A percentile compares a stretch with the other conserved stretches of the same genome.
These are phyloP conservation scores for Ligustrum vulgare DNA, from an alignment of 257 asterid genomes.

Conservation along the genomic window DNA sequence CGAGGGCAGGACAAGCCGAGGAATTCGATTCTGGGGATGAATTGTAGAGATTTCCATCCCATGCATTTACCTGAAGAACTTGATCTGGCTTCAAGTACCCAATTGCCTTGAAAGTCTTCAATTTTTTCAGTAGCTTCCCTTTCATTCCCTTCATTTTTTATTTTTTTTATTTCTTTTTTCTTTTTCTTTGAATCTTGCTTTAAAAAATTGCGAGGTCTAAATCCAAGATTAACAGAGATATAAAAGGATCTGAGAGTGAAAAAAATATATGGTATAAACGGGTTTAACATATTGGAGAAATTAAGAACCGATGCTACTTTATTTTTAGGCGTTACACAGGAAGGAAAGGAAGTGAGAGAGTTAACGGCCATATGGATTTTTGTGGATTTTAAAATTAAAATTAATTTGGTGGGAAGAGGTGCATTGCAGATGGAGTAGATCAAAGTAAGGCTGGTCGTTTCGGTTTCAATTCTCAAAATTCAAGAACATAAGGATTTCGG, in stretches of 20 bases:
- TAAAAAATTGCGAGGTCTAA: slow-evolving; percentile 1
- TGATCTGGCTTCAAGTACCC: slow-evolving; percentile 71
- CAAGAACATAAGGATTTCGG: too few species aligned
- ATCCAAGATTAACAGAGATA: background rate
- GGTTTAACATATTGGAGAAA: slow-evolving; percentile 7
- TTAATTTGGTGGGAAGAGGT: slow-evolving; percentile 47
- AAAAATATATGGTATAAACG: slow-evolving; percentile 5
- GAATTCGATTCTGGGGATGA: slow-evolving; percentile 34
- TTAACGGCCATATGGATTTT: slow-evolving; percentile 59
- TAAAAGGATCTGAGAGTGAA: background rate
- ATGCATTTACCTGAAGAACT: slow-evolving; percentile 55
- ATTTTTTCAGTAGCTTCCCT: slow-evolving; percentile 75
- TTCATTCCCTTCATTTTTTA: slow-evolving; percentile 65
- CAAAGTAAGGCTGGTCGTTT: too few species aligned
- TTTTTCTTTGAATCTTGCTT: background rate
- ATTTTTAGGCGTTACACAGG: slow-evolving; percentile 25
- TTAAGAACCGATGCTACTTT: background rate
- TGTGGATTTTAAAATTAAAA: slow-evolving; percentile 39
- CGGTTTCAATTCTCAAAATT: too few species aligned
- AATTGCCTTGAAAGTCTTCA: slow-evolving; percentile 70
- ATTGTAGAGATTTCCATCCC: slow-evolving; percentile 44
- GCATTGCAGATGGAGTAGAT: slow-evolving; percentile 39
- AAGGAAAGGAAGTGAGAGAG: slow-evolving; percentile 7
- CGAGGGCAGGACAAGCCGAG: slow-evolving; percentile 32
- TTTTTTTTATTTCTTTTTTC: background rate